Evolutionary conservation across 2,329 filamentous ascomycete species (phyloP), one percentile per base, ranked within the genome.

Genomic region (Scedosporium dehoogii): DNA sequence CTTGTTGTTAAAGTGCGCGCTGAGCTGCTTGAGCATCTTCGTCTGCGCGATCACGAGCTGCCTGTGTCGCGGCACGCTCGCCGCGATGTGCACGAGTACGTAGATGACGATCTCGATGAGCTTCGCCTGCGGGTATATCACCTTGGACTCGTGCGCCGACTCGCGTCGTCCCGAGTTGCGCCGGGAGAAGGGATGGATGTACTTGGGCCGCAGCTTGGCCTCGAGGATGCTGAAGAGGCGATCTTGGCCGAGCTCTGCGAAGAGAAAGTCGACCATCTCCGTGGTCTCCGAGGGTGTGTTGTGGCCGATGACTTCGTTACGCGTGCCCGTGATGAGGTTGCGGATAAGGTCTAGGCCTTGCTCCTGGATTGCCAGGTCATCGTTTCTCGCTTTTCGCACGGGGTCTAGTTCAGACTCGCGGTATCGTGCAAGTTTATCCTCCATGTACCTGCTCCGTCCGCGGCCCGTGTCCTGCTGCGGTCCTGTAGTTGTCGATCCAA

Each of bases 281-380:
- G 82, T 79, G 29, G 81, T 83, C 63, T 83, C 82, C 60, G 73
- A 72, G 6, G 77, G 72, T 63, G 88, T 89, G 9, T 27, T 42
- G 3, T 38, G 33, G 33, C 10, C 25, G 5, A 29, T 18, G 4
- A 16, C 18, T 5, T 53, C 33, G 33, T 25, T 59, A 2, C 58
- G 58, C 16, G 55, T 42, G 18, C 59, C 57, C n/a, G 42, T 62
- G 67, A 97, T 90, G 38, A 97, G 79, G 73, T 99, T 99, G 62
- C 93, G 85, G 65, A 99, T 85, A 68, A 97, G 88, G 68, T 96
- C 89, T 18, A 97, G 83, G 0, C 88, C 90, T 74, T 97, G 92
- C 71, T 96, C 91, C 74, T 97, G 93, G 29, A 97, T 89, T 2
- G 87, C 87, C 44, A 92, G 80, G 66, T 96, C 90, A 66, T 96